phyloP scores from a whole-genome alignment of 2,329 filamentous ascomycete genomes.

The Penicillium brasilianum region DNA sequence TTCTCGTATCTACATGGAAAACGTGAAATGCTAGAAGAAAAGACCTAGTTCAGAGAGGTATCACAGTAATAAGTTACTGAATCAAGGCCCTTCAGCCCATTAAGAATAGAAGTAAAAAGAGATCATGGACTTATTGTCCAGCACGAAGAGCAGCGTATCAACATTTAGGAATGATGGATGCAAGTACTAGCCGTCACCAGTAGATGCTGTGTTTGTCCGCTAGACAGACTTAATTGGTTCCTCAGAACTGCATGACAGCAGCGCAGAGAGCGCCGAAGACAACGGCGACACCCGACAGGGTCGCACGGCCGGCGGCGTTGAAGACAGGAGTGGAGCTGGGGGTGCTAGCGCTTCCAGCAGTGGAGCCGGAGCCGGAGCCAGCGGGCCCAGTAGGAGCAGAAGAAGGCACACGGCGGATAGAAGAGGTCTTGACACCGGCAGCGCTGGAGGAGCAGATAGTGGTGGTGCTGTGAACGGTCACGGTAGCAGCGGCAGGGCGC shows the following conservation, averaged over 20 bases:
- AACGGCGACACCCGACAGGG: slow-evolving; percentile 30
- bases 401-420: slow-evolving; percentile 11
- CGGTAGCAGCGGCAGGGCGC: slow-evolving; percentile 1
- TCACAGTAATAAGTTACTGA: slow-evolving; percentile 10
- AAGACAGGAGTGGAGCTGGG: slow-evolving; percentile 20
- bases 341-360: slow-evolving; percentile 5
- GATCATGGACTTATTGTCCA: slow-evolving; percentile 3
- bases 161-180: background rate
- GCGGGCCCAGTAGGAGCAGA: slow-evolving; percentile 16
- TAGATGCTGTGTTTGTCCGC: background rate
- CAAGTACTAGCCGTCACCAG: background rate
- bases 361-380: slow-evolving; percentile 5
- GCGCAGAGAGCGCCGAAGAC: slow-evolving; percentile 30
- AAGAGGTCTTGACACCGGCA: slow-evolving; percentile 14
- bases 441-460: slow-evolving; percentile 16
- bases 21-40: background rate
- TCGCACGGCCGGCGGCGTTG: slow-evolving; percentile 34
- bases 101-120: slow-evolving; percentile 6
- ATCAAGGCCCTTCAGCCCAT: background rate
- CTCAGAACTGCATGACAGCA: slow-evolving; percentile 33
- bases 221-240: background rate
- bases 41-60: background rate
- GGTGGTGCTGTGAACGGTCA: slow-evolving; percentile 13
- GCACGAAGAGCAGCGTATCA: slow-evolving; percentile 6
- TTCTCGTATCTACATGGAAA: slow-evolving; percentile 9